phyloP scores from a whole-genome alignment of 345 rosid genomes.

The Citrus glauca region DNA sequence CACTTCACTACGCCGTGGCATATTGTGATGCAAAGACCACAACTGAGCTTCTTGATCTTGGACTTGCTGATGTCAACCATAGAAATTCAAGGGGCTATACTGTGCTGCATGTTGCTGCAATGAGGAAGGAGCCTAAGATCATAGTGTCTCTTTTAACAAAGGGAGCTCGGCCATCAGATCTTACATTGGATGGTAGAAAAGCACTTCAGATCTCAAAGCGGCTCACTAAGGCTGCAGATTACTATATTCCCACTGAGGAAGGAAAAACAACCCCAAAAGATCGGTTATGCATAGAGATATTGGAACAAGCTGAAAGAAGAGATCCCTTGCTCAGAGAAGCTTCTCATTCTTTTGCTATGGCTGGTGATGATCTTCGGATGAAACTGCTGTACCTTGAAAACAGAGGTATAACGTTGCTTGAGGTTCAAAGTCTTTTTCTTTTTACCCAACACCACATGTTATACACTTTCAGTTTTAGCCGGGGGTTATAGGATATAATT shows the following conservation, averaged over 20 bases:
- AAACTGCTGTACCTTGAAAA: slow-evolving; percentile 71
- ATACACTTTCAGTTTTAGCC: background rate
- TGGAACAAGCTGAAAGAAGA: slow-evolving; percentile 68
- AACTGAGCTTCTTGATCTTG: slow-evolving; percentile 67
- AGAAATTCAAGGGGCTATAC: slow-evolving; percentile 67
- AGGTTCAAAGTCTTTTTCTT: background rate
- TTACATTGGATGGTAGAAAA: slow-evolving; percentile 67
- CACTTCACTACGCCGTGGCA: slow-evolving; percentile 81
- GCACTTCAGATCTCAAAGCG: slow-evolving; percentile 66
- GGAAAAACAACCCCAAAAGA: slow-evolving; percentile 28
- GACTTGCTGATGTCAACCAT: slow-evolving; percentile 58
- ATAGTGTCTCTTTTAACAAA: slow-evolving; percentile 66
- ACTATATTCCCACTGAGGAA: slow-evolving; percentile 43
- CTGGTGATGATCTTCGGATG: slow-evolving; percentile 72
- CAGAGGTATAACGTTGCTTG: slow-evolving; percentile 52
- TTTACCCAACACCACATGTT: background rate
- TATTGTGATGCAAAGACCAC: slow-evolving; percentile 77
- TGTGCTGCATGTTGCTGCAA: slow-evolving; percentile 77
- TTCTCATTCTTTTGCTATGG: slow-evolving; percentile 57
- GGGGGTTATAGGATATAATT: background rate
- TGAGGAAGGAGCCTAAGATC: slow-evolving; percentile 75
- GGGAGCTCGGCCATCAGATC: slow-evolving; percentile 68
- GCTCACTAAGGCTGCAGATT: slow-evolving; percentile 51
- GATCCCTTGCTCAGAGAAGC: slow-evolving; percentile 60
- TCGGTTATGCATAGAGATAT: slow-evolving; percentile 69